phyloP scores from a whole-genome alignment of 169 alveolate species.

The Perkinsus chesapeaki region DNA sequence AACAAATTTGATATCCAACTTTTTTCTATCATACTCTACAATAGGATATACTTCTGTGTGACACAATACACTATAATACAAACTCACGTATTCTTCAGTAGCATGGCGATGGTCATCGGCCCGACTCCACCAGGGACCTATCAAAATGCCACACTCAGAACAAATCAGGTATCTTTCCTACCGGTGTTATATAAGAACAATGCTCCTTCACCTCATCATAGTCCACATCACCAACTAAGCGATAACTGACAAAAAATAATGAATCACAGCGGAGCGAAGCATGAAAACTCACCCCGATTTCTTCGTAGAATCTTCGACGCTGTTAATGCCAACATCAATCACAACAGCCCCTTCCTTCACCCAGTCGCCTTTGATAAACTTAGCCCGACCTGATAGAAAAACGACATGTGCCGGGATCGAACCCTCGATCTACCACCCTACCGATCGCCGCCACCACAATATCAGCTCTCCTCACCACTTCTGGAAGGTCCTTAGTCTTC shows the following conservation, averaged over 20 bases:
- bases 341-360: constrained; percentile 57
- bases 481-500: constrained; percentile 33
- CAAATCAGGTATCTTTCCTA: not conserved
- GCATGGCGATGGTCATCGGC: constrained; percentile 70
- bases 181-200: constrained; percentile 51
- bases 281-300: constrained; percentile 7
- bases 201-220: constrained; percentile 34
- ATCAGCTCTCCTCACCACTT: constrained; percentile 46
- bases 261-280: not conserved
- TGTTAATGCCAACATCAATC: constrained; percentile 65
- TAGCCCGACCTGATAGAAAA: constrained; percentile 16
- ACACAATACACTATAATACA: too few relatives aligned
- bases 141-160: not conserved
- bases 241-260: not conserved
- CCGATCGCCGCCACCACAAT: constrained; percentile 66
- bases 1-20: too few relatives aligned
- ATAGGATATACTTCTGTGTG: too few relatives aligned
- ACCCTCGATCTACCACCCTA: not conserved
- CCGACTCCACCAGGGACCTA: constrained; percentile 75
- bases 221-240: constrained; percentile 57
- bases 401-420: not conserved
- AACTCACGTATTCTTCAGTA: constrained; percentile 39
- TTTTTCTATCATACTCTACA: too few relatives aligned
- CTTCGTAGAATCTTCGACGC: constrained; percentile 19
- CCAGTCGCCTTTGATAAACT: constrained; percentile 46